Evolutionary conservation across 257 asterid species (phyloP), one percentile per base, ranked within the genome.

Genomic region (Solanum gracilifrons): DNA sequence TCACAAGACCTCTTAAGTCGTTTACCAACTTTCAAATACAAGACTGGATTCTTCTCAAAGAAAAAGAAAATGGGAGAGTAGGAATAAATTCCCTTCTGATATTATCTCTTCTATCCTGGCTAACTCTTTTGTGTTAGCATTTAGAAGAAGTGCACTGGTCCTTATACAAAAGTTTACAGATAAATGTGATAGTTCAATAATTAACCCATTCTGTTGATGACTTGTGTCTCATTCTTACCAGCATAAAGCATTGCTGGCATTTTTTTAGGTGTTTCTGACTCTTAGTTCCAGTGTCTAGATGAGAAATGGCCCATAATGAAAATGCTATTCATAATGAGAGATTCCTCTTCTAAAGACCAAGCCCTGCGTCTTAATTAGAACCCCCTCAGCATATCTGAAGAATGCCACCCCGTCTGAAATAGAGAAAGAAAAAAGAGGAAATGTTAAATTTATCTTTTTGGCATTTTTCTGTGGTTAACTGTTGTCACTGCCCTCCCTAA

Each of bases 11-110:
- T 95, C 88, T 93, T 95, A 73, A 90, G 95, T 20, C 94, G 93
- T 35, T 87, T 97, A 83, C 99, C 98, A 68, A 93, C 93, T 73
- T 97, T 92, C 94, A 95, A 88, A 91, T 91, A 92, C 92, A 95
- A 92, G 90, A 90, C 90, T 12, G 94, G 97, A 82, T 76, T 88
- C 32, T 92, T 94, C 86, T 93, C 92, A 41, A 92, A 87, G 91
- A 91, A 90, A 86, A 87, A 86, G 76, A 89, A 87, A 69, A 88
- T 76, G 32, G 92, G 86, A 25, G 92, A 48, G 85, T 82, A 82
- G 18, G 85, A 75, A 48, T 31, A 29, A 48, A 48, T 82, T 21
- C 71, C 71, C 85, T 20, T 48, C 31, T 48, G 69, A 21, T 72
- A 6, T 35, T 21, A 13, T 86, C 35, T 46, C 6, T 39, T 71